Evolutionary conservation across 768 basidiomycete genomes (phyloP), one percentile per base, ranked within the genome.

Genomic region (Hygrocybe coccinea): DNA sequence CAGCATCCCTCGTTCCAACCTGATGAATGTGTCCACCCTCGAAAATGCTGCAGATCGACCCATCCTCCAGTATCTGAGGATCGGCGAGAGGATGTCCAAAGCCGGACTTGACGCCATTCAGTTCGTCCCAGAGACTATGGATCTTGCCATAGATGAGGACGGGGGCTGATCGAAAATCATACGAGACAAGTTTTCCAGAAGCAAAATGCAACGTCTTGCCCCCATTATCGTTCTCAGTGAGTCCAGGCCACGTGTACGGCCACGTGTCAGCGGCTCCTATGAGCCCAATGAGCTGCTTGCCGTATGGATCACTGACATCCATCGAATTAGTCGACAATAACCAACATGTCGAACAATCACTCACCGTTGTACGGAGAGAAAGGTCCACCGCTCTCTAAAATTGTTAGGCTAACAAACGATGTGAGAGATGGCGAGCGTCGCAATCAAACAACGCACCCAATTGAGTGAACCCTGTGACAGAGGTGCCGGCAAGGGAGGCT

Each of bases 1-100:
- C 48, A 49, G 48, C 25, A 35, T 34, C 29, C 33, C 14, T 35
- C 6, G 34, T 49, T 35, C 48, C 48, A 35, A 34, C 12, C 29
- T 49, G 48, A 35, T 49, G 48, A 25, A 49, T 21, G 25, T 49
- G 48, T 7, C 48, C 48, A 25, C 48, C 48, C 25, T 52, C 50
- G 50, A 52, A 52, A n/a, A 52, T 39, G 22, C 38, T 52, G 36
- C 50, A 52, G 25, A 37, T n/a, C n/a, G 48, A 49, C 15, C 48
- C 48, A 49, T 49, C 48, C 10, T 29, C 25, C 2, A 49, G 48
- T 14, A 49, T 33, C 19, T 49, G 48, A 33, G 48, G 48, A 49
- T 49, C 48, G 15, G 34, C 48, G 19, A 49, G 48, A 33, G 48
- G 48, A 49, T 49, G 34, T 34, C 48, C 48, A 12, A 49, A n/a